Base-by-base conservation (phyloP, 495 filamentous ascomycete species). In the Cetradonia linearis region DNA sequence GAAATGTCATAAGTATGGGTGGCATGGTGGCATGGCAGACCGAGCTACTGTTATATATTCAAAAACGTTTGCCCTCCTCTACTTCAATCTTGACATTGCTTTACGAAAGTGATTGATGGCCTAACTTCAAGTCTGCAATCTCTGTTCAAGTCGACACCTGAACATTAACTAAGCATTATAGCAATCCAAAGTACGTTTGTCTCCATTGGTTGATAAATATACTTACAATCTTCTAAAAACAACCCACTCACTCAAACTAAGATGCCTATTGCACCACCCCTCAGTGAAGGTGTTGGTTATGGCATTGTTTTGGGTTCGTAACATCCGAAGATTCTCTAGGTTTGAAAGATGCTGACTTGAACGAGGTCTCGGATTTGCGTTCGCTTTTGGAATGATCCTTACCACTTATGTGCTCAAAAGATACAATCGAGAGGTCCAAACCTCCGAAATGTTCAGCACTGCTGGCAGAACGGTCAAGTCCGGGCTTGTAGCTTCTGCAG, bases 381-480 rank as follows among this genome's bases (percentile, higher is more conserved):
- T 93, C 74, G 87, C 89, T 11, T 70, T 91, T 62, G 75, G 85
- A 61, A 89, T 90, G 89, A 87, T 90, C 18, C 30, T 83, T 50
- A 87, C 87, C 30, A 94, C 89, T 11, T 90, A 84, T 77, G 81
- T 87, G 55, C 74, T 94, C 58, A 89, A 86, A 68, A 76, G 87
- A 68, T 96, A 95, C 69, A 92, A 96, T 70, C 79, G 89, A 76
- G 92, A 97, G 73, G 79, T 96, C 8, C 91, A 95, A 73, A 97
- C 92, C 1, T 94, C 89, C 0, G 92, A 97, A 73, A 95, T 94
- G 88, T 97, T 96, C 81, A 90, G 82, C 62, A 97, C 92, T 2
- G 92, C 92, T 52, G 92, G 92, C 20, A 78, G 92, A 50, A 95
- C 91, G 11, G 92, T 97, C 66, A 97, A 95, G 67, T 91, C 89